Evolutionary conservation across 306 rosid species (phyloP).

Genomic region (Luffa aegyptiaca): DNA sequence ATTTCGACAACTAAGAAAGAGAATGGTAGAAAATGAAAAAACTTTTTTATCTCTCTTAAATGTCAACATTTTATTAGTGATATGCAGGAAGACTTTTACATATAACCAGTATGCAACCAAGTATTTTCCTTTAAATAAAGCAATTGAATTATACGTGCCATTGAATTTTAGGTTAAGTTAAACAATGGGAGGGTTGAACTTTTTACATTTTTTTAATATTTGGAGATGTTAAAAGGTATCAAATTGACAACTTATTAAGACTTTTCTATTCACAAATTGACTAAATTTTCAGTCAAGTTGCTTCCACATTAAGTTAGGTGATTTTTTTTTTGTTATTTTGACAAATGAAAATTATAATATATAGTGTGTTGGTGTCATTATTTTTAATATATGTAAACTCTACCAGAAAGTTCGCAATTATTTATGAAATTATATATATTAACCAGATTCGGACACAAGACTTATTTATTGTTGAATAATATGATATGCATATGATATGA

Average conservation of each 20-base stretch:
- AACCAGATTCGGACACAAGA: not conserved
- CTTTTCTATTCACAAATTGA: not conserved
- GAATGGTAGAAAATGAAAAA: too few species aligned
- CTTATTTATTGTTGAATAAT: too few species aligned
- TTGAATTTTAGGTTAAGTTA: not conserved
- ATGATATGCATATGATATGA: not conserved
- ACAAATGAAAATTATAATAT: not conserved
- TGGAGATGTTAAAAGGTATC: not conserved
- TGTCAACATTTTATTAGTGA: too few species aligned
- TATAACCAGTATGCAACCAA: too few species aligned
- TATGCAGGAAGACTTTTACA: too few species aligned
- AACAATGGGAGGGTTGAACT: not conserved
- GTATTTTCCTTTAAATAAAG: too few species aligned
- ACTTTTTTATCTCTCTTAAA: too few species aligned
- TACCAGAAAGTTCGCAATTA: not conserved
- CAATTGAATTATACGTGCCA: too few species aligned
- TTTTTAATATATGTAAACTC: not conserved
- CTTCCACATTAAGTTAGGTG: not conserved
- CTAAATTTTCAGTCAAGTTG: not conserved
- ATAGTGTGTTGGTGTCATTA: not conserved
- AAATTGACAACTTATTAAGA: not conserved
- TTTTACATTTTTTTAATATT: not conserved
- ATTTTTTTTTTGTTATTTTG: too few species aligned
- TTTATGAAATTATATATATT: not conserved
- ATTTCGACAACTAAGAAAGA: too few species aligned